Evolutionary conservation across 495 filamentous ascomycete species (phyloP).

Genomic region (Talaromyces proteolyticus): DNA sequence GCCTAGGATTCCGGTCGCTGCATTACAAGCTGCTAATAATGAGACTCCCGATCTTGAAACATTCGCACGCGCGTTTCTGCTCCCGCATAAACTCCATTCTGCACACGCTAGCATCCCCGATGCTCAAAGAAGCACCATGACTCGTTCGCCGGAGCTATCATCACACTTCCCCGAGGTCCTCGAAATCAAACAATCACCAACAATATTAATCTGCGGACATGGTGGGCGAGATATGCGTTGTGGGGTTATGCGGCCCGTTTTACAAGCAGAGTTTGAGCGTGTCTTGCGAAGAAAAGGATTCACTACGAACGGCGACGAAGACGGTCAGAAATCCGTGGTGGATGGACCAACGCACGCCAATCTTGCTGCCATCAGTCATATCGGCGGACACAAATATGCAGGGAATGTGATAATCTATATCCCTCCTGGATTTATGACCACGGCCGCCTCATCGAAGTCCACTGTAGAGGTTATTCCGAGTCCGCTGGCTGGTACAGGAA

Average conservation of each 20-base stretch:
- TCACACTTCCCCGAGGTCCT: constrained; percentile 30
- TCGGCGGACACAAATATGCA: constrained; percentile 89
- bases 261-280: constrained; percentile 61
- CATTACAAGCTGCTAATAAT: constrained; percentile 4
- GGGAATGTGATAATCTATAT: constrained; percentile 92
- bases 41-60: constrained; percentile 19
- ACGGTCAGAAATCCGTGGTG: constrained; percentile 11
- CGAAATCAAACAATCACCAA: constrained; percentile 56
- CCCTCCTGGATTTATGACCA: constrained; percentile 46
- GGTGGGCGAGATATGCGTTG: constrained; percentile 73
- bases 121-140: constrained; percentile 20
- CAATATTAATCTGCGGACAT: constrained; percentile 83
- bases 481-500: constrained; percentile 70
- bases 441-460: constrained; percentile 7
- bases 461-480: constrained; percentile 12
- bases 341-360: constrained; percentile 38
- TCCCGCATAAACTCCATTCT: constrained; percentile 53
- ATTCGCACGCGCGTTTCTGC: constrained; percentile 34
- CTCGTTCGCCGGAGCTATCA: constrained; percentile 22
- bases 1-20: constrained; percentile 50
- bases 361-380: constrained; percentile 77
- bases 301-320: background rate
- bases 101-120: constrained; percentile 47
- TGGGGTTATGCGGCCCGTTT: constrained; percentile 68
- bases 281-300: constrained; percentile 34